A percentile compares a stretch with the other conserved stretches of the same genome.
These are phyloP conservation scores for Bipolaris cookei DNA, from an alignment of 2,329 filamentous ascomycete species.

Conservation along the genomic window DNA sequence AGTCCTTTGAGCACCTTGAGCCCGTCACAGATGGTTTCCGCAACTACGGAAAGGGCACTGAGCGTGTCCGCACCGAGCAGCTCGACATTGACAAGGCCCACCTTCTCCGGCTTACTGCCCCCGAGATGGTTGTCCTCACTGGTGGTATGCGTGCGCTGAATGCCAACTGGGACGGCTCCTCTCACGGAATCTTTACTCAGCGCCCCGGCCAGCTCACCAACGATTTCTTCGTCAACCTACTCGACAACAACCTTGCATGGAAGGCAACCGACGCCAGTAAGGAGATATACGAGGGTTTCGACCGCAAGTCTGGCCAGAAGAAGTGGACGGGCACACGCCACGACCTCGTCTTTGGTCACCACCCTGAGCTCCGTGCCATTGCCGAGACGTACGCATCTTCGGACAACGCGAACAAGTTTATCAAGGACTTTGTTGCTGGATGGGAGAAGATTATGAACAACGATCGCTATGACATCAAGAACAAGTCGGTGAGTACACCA, in stretches of 20 bases:
- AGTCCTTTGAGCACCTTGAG: constrained; percentile 70
- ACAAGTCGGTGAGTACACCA: constrained; percentile 41
- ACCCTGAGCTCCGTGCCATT: constrained; percentile 73
- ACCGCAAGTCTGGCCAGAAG: constrained; percentile 68
- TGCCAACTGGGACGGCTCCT: constrained; percentile 73
- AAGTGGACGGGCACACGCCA: constrained; percentile 74
- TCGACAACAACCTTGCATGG: constrained; percentile 72
- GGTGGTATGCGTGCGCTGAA: constrained; percentile 74
- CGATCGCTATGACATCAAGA: constrained; percentile 68
- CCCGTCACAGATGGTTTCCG: constrained; percentile 78
- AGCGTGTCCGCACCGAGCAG: constrained; percentile 69
- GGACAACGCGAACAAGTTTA: constrained; percentile 68
- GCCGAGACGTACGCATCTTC: constrained; percentile 71
- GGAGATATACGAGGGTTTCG: constrained; percentile 68
- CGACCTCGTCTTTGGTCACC: constrained; percentile 75
- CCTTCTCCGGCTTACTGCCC: constrained; percentile 71
- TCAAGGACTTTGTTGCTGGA: constrained; percentile 72
- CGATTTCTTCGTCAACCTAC: constrained; percentile 82
- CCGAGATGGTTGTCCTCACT: constrained; percentile 73
- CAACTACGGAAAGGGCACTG: constrained; percentile 71
- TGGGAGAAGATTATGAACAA: constrained; percentile 79
- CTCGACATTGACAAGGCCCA: constrained; percentile 74
- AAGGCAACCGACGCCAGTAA: constrained; percentile 57
- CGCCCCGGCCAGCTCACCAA: constrained; percentile 73
- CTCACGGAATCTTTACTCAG: constrained; percentile 71